Evolutionary conservation across 352 stramenopile genomes (phyloP), one percentile per base, ranked within the genome.

Genomic region (Phytophthora europaea): DNA sequence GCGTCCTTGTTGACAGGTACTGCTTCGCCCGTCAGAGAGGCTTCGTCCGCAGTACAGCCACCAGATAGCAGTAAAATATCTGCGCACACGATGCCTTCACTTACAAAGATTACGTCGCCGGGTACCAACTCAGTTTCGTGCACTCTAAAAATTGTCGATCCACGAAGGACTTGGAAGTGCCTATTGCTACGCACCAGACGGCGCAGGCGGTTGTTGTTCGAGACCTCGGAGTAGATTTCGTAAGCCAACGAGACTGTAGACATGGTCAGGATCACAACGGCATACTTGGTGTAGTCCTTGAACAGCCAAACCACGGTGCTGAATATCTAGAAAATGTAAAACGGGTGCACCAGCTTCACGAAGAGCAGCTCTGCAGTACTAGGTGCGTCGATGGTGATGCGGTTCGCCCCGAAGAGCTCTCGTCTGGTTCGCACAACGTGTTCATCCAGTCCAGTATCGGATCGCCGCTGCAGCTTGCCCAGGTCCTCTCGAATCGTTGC

Each of bases 241-340:
- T 82, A 89, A 3, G 68, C 22, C 59, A 89, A 70, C 12, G 81
- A 89, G 3, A 62, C 50, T 9, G 75, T 57, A 18, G 81, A 88
- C 9, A 89, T 66, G 10, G 57, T 57, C 36, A 91, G 22, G 55
- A 91, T 86, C 15, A 84, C 72, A 9, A 81, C 52, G 1, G 81
- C 75, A 63, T 89, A 89, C 12, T 75, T 53, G 2, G 66, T 79
- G 65, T 91, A 91, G 3, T 76, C 50, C 26, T 89, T 55, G 2
- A 55, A 59, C 26, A 88, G 79, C 84, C 84, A 91, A 15, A 91
- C 75, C 0, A 55, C 67, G 9, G 76, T 69, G 34, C 80, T 88
- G 63, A 91, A 88, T 23, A 89, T 36, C 68, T 91, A 82, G 57
- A 91, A 91, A 6, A 91, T 26, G 69, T 91, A 89, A 68, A 83